Conservation (phyloP, 495 filamentous ascomycete genomes). For the Letharia lupina region DNA sequence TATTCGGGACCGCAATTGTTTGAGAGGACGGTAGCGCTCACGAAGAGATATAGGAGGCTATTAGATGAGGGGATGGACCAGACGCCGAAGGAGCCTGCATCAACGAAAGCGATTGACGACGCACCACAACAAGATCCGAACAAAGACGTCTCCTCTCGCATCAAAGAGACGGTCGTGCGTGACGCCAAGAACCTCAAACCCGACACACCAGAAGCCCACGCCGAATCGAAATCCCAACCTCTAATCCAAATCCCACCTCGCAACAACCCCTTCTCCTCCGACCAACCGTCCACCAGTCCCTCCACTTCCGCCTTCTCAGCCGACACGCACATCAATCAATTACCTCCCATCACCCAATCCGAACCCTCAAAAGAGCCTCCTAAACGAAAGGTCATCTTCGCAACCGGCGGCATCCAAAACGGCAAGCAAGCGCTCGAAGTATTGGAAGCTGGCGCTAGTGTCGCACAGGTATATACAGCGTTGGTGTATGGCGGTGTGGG, state of each 20-base stretch:
- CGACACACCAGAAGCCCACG: conserved; percentile 7
- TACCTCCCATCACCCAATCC: neutral
- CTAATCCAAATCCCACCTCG: conserved; percentile 18
- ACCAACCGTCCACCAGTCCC: neutral
- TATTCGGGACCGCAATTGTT: conserved; percentile 88
- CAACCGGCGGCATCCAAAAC: conserved; percentile 80
- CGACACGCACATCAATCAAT: conserved; percentile 11
- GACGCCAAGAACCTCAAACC: conserved; percentile 25
- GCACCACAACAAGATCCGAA: neutral
- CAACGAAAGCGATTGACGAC: conserved; percentile 5
- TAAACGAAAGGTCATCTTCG: conserved; percentile 75
- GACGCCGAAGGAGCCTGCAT: neutral
- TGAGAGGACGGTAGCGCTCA: conserved; percentile 62
- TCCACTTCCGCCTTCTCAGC: conserved; percentile 9
- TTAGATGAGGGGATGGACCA: conserved; percentile 45
- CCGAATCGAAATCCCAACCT: conserved; percentile 14
- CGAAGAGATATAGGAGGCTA: conserved; percentile 66
- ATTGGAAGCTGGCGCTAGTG: conserved; percentile 74
- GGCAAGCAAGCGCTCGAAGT: conserved; percentile 72
- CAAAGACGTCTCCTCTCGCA: conserved; percentile 10
- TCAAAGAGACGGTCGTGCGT: conserved; percentile 22
- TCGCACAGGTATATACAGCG: conserved; percentile 51
- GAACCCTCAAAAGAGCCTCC: conserved; percentile 39
- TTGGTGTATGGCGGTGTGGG: conserved; percentile 81
- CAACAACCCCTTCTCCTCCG: conserved; percentile 13